Base-by-base conservation (phyloP, 495 filamentous ascomycete genomes). In the Xylaria venustula region DNA sequence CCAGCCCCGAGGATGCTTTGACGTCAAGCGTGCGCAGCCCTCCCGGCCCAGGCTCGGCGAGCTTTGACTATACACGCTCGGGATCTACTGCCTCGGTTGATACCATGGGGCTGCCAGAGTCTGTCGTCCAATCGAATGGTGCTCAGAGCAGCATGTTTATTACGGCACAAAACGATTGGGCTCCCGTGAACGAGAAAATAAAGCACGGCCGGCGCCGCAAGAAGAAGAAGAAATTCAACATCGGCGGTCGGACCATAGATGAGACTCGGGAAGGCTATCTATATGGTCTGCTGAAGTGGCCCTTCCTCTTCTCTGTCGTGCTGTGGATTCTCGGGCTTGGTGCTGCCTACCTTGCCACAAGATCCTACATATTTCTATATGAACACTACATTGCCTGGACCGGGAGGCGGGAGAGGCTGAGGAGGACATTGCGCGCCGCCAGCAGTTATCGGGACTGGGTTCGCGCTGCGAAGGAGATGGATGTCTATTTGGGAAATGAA, bases 221-320 rank as follows among this genome's bases (percentile, higher is more conserved):
- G 44, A 67, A 64, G 42, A 64, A 64, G 46, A 66, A 64, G 55
- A 74, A 65, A 67, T 71, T 59, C 20, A 62, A 60, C 44, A 56
- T 77, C 3, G 75, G 77, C 17, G 63, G 69, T 12, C 80, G 89
- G 52, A 87, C 86, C 53, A 90, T 85, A 62, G 94, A 98, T 71
- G 94, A 98, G 74, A 97, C 93, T 2, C 79, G 94, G 49, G 94
- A 98, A 75, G 94, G 94, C 0, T 91, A 93, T 65, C 81, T 95
- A 14, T 98, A 98, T 71, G 82, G 81, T 1, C 68, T 98, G 25
- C 76, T 96, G 46, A 96, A 97, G 72, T 97, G 92, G 91, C 95
- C 94, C 6, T 83, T 98, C 60, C 77, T 98, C 28, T 65, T 90
- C 17, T 76, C 87, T 28, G 92, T 97, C 0, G 80, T 87, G 45